These are phyloP conservation scores for Pleurotus pulmonarius DNA, from an alignment of 768 basidiomycete species.

Conservation along the genomic window DNA sequence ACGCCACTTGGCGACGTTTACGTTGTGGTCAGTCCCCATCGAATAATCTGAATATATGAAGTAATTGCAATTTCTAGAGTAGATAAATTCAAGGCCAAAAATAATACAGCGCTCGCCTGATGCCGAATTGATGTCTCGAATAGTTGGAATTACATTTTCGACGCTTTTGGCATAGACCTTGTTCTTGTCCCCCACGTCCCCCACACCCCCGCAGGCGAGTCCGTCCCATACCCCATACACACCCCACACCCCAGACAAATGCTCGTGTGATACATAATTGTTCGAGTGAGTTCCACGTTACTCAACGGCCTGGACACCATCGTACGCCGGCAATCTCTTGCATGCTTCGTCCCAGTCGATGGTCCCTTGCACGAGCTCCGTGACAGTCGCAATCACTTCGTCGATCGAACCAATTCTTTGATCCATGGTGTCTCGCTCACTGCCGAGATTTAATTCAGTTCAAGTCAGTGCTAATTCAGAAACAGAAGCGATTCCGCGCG, in stretches of 20 bases:
- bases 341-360: constrained; percentile 80
- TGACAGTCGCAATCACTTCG: constrained; percentile 79
- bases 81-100: too few relatives aligned
- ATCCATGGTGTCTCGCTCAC: constrained; percentile 92
- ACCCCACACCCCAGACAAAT: background rate
- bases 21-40: too few relatives aligned
- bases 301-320: constrained; percentile 85
- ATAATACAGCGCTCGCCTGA: too few relatives aligned
- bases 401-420: constrained; percentile 91
- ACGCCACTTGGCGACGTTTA: too few relatives aligned
- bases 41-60: too few relatives aligned
- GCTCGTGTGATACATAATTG: background rate
- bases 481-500: background rate
- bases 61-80: too few relatives aligned
- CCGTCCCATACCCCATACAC: too few relatives aligned
- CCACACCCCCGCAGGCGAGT: too few relatives aligned
- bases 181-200: too few relatives aligned
- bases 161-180: too few relatives aligned
- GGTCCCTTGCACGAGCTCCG: constrained; percentile 70
- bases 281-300: constrained; percentile 15
- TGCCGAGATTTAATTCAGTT: constrained; percentile 24
- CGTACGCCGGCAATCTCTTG: constrained; percentile 68
- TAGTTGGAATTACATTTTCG: background rate
- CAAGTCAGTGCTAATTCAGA: background rate
- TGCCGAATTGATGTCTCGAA: background rate